Evolutionary conservation across 2,329 filamentous ascomycete genomes (phyloP), one percentile per base, ranked within the genome.

Genomic region (Hypoxylon sp.): DNA sequence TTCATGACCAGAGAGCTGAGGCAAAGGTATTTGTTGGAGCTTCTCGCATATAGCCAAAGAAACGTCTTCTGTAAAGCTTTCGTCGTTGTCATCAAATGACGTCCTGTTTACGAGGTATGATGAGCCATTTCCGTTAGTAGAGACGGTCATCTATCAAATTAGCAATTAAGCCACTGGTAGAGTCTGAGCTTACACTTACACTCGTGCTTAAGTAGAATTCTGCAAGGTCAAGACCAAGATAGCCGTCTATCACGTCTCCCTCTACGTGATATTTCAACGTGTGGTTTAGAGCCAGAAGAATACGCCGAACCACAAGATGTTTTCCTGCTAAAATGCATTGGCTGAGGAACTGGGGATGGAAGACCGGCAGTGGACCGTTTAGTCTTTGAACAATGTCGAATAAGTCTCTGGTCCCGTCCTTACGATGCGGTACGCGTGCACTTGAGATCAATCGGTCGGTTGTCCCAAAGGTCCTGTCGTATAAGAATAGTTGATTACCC

Each of bases 401-500:
- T 3, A 96, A 75, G 66, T 94, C 87, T 67, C 84, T 80, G 1
- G 76, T 77, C 3, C 77, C 77, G 64, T 73, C 73, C 52, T 76
- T 78, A 16, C 72, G 69, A 35, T 75, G 73, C 9, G 79, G 75
- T 13, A 82, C 65, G 12, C 78, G 73, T 31, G 80, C 62, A 36
- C 73, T 73, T 3, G 81, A 77, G 12, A 87, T 77, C 7, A 89
- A 71, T 6, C 82, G 78, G 51, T 85, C 81, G 0, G 80, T 79
- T 4, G 82, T 76, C 46, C 87, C 81, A 16, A 96, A 83, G n/a
- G 83, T 78, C 52, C 92, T 84, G 62, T 90, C 89, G 66, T 92
- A 87, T 5, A 96, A 79, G 68, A 96, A 92, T 8, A 99, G 77
- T 67, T 97, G 92, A 66, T 96, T 96, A 0, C 94, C 94, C 5